These are phyloP conservation scores for Candida nanaspora DNA, from an alignment of 805 yeast genomes.

Conservation along the genomic window DNA sequence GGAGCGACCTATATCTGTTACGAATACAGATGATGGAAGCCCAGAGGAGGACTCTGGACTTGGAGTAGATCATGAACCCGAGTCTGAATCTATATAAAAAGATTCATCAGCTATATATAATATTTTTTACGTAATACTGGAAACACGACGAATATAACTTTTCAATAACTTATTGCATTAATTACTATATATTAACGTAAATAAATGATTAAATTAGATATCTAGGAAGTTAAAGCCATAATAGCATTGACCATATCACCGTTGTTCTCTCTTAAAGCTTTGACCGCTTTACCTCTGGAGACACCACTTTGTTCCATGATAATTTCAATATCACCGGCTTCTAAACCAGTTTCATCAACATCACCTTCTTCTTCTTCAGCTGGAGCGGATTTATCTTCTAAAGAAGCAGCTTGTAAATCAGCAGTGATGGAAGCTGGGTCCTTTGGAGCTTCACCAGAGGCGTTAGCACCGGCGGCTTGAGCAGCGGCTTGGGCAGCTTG, in stretches of 20 bases:
- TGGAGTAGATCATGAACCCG: too few species aligned
- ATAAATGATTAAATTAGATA: background rate
- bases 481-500: conserved; percentile 71
- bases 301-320: conserved; percentile 89
- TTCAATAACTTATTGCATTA: too few species aligned
- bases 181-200: too few species aligned
- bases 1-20: background rate
- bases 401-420: conserved; percentile 62
- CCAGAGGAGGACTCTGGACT: too few species aligned
- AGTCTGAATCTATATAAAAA: too few species aligned
- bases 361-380: conserved; percentile 52
- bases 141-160: too few species aligned
- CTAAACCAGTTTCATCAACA: conserved; percentile 81
- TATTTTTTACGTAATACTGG: too few species aligned
- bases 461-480: conserved; percentile 36
- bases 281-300: conserved; percentile 83
- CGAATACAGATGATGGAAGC: background rate
- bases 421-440: conserved; percentile 77
- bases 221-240: conserved; percentile 53
- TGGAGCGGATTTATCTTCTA: conserved; percentile 32
- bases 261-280: conserved; percentile 80
- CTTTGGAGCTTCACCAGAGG: conserved; percentile 35
- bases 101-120: too few species aligned
- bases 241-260: conserved; percentile 96
- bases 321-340: conserved; percentile 73